These are phyloP conservation scores for Huntiella moniliformis DNA, from an alignment of 2,329 filamentous ascomycete species.

Conservation along the genomic window DNA sequence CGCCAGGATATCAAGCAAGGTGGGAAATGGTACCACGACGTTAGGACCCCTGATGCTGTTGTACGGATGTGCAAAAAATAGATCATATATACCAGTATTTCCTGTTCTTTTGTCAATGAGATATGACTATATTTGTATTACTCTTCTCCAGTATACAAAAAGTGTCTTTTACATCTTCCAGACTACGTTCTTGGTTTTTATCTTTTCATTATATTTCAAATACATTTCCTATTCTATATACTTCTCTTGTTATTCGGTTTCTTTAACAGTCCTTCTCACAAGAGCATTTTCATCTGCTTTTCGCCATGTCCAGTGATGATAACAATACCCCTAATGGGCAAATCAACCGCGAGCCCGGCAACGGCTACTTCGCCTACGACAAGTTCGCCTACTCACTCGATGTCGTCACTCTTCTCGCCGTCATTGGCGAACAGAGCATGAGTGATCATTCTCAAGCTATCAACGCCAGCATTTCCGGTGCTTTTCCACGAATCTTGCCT, in stretches of 20 bases:
- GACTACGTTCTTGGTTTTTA: neutral
- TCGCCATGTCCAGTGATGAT: neutral
- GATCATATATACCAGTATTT: too few species aligned
- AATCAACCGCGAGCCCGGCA: conserved; percentile 6
- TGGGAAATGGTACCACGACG: too few species aligned
- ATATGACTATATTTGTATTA: too few species aligned
- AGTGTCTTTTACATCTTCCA: too few species aligned
- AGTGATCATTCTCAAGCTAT: conserved; percentile 38
- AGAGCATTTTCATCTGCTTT: neutral
- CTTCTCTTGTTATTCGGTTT: neutral
- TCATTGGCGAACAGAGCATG: conserved; percentile 42
- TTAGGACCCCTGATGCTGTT: too few species aligned
- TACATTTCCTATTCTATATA: neutral
- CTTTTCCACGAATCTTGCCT: conserved; percentile 40
- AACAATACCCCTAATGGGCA: conserved; percentile 2
- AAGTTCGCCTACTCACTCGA: conserved; percentile 35
- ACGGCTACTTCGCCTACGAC: conserved; percentile 25
- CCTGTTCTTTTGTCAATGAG: too few species aligned
- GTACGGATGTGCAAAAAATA: too few species aligned
- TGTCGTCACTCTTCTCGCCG: conserved; percentile 42
- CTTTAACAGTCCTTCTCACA: neutral
- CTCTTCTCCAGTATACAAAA: too few species aligned
- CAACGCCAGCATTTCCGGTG: conserved; percentile 37
- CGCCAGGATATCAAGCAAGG: too few species aligned
- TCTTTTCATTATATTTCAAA: too few species aligned